phyloP scores from a whole-genome alignment of 257 asterid genomes.

The Anisodus tanguticus region DNA sequence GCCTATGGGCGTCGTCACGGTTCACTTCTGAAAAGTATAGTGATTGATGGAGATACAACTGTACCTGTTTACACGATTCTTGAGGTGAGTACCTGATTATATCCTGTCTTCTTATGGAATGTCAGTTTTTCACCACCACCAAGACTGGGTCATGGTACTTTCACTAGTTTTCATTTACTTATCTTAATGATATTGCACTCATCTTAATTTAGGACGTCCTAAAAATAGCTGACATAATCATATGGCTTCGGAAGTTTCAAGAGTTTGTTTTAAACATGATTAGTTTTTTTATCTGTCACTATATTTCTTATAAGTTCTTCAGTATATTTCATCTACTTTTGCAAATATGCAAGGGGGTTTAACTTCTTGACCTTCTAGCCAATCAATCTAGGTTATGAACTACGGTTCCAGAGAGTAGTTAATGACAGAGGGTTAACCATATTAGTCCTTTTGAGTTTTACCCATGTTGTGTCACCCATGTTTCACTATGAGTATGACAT shows the following conservation, averaged over 20 bases:
- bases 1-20: slow-evolving; percentile 95
- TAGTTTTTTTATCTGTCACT: slow-evolving; percentile 16
- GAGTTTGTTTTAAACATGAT: background rate
- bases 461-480: background rate
- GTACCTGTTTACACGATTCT: slow-evolving; percentile 85
- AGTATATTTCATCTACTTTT: background rate
- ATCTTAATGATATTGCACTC: too few relatives aligned
- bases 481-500: slow-evolving; percentile 6
- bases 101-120: slow-evolving; percentile 6
- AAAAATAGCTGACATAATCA: slow-evolving; percentile 2
- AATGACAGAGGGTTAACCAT: background rate
- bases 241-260: slow-evolving; percentile 4
- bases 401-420: slow-evolving; percentile 16
- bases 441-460: background rate
- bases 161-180: too few relatives aligned
- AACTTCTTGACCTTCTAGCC: background rate
- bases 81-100: slow-evolving; percentile 58
- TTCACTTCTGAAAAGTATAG: slow-evolving; percentile 91
- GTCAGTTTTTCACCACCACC: slow-evolving; percentile 1
- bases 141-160: background rate
- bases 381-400: background rate
- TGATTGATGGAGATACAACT: slow-evolving; percentile 85
- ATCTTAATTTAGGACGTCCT: background rate
- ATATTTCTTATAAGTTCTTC: background rate
- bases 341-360: background rate